Evolutionary conservation across 805 yeast genomes (phyloP), one percentile per base, ranked within the genome.

Genomic region (Starmerella geochares): DNA sequence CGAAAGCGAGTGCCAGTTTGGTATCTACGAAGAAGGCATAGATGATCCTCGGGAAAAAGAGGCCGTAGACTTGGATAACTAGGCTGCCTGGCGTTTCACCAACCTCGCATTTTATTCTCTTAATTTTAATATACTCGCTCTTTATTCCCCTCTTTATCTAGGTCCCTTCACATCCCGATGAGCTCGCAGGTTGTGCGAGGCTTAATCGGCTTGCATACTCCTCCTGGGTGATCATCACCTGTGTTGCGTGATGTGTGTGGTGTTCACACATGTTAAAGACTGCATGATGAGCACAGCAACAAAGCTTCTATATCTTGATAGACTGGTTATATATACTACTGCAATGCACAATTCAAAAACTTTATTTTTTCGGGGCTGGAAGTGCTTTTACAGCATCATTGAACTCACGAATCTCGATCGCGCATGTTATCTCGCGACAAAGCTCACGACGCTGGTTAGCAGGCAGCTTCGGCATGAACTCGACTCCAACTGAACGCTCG

Each of bases 11-110:
- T 84, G 95, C 60, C 82, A 86, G 7, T 90, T 92, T 70, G 96
- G 96, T 4, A 86, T 92, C 54, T 92, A 88, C 63, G 95, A 86
- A 65, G 96, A 90, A 60, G 98, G 98, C 53, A 81, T 92, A 56
- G 95, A 95, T 50, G 98, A 92, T 69, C 96, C 97, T 45, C 78
- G 81, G 57, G 86, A 83, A 17, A 92, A 83, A 46, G 90, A 81
- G 48, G 75, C 46, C n/a, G 48, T 25, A 8, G 52, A 45, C 24
- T 14, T 42, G 19, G 46, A 42, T 31, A 46, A 46, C 14, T 46
- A 39, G 5, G 14, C 39, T 13, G 21, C 23, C 21, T 16, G 35
- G 21, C 16, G 5, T 17, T n/a, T 33, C 23, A 7, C 5, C 11
- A 33, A 9, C 11, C 29, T 8, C 29, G 29, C 11, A 9, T 19